Evolutionary conservation across 805 yeast genomes (phyloP), one percentile per base, ranked within the genome.

Genomic region (Nakazawaea pomicola): DNA sequence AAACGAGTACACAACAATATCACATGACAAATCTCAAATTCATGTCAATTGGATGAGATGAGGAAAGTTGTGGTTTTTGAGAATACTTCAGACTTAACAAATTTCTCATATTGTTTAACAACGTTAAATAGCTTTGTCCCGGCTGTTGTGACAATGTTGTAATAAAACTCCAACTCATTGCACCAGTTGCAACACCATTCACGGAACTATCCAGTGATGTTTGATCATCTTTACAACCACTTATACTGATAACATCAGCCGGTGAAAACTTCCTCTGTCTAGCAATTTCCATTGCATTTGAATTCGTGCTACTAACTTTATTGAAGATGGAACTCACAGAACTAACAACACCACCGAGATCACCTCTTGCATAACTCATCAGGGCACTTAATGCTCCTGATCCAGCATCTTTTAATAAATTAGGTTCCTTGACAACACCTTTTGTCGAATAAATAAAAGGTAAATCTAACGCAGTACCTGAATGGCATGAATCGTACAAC

Each of bases 401-500:
- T 15, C 88, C 89, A 1, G 82, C 79, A 44, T 80, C 84, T 54
- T 80, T 77, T 58, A 76, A 70, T 49, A 81, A 59, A 55, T 77
- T 80, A 24, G 87, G 86, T 58, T 82, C 88, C 61, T 83, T 83
- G 37, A 83, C 53, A 3, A 78, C 74, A 39, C 90, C 90, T 53
- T 81, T 79, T 10, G 90, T 83, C 6, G 87, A 78, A 60, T 87
- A 87, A 36, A 76, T 69, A 51, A 76, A 87, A 1, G 95, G 95
- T 44, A 87, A 64, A 58, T 87, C 95, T 49, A 87, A 60, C 1
- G 76, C 91, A 1, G 91, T 76, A 10, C 95, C 95, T 1, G 91
- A 83, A 56, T 87, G 95, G 57, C 95, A 87, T 10, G 88, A 80
- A 61, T 87, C 95, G 51, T 82, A 86, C 44, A 86, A 62, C 0